Percentiles rank a stretch among this genome's conserved stretches.
phyloP scores from a whole-genome alignment of 352 stramenopile species.

The Phytophthora pseudosyringae region DNA sequence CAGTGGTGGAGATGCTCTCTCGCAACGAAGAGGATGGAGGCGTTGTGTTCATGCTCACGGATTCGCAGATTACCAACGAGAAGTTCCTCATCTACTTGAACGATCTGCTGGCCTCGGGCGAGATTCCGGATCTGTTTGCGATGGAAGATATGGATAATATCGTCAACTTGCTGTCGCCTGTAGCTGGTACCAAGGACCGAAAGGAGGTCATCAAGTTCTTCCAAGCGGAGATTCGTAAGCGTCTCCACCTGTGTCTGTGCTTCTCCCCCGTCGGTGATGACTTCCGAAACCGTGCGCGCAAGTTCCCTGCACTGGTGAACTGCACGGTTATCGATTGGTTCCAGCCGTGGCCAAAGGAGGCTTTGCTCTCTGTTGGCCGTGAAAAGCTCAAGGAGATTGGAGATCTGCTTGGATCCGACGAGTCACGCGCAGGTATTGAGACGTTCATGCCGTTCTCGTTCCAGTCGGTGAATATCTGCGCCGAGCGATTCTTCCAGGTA shows the following conservation, averaged over 20 bases:
- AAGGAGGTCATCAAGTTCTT: slow-evolving; percentile 96
- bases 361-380: slow-evolving; percentile 91
- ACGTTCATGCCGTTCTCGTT: slow-evolving; percentile 97
- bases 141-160: slow-evolving; percentile 96
- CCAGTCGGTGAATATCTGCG: slow-evolving; percentile 92
- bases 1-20: slow-evolving; percentile 92
- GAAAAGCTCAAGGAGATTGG: slow-evolving; percentile 89
- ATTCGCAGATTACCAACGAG: slow-evolving; percentile 97
- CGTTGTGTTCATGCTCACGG: slow-evolving; percentile 95
- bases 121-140: slow-evolving; percentile 95
- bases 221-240: slow-evolving; percentile 94
- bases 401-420: slow-evolving; percentile 83
- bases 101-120: slow-evolving; percentile 93
- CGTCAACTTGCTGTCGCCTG: slow-evolving; percentile 83
- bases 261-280: slow-evolving; percentile 96
- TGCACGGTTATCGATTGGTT: slow-evolving; percentile 97
- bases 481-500: slow-evolving; percentile 89
- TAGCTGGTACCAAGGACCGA: slow-evolving; percentile 85
- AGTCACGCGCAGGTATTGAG: slow-evolving; percentile 89
- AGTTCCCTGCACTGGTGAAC: slow-evolving; percentile 96
- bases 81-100: slow-evolving; percentile 97
- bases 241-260: slow-evolving; percentile 95
- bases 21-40: slow-evolving; percentile 85
- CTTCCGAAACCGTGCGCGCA: slow-evolving; percentile 93
- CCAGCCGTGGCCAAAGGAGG: slow-evolving; percentile 94